Percentiles rank a stretch among this genome's conserved stretches.
Conservation (phyloP, 1,284 basidiomycete species). For the Leccinum solheimii region DNA sequence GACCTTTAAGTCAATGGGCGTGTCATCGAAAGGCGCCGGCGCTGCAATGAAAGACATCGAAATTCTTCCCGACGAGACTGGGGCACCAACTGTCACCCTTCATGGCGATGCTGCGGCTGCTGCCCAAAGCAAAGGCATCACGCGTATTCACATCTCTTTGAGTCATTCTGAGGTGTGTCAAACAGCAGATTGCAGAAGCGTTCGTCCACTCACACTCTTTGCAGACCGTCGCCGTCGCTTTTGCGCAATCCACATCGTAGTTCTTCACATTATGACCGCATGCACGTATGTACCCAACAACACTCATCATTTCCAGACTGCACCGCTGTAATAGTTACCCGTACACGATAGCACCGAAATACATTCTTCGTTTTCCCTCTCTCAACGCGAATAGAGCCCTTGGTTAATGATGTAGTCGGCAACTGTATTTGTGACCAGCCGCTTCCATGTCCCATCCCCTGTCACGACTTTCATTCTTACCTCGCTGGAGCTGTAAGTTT, state of each 20-base stretch:
- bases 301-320: slow-evolving; percentile 7
- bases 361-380: slow-evolving; percentile 3
- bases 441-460: slow-evolving; percentile 38
- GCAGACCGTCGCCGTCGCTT: slow-evolving; percentile 78
- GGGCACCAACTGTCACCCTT: slow-evolving; percentile 74
- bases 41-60: slow-evolving; percentile 97
- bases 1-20: slow-evolving; percentile 96
- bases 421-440: slow-evolving; percentile 45
- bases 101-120: slow-evolving; percentile 81
- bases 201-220: slow-evolving; percentile 15
- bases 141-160: slow-evolving; percentile 79
- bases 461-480: slow-evolving; percentile 55
- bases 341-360: slow-evolving; percentile 14
- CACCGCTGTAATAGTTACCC: slow-evolving; percentile 1
- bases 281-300: slow-evolving; percentile 5
- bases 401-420: slow-evolving; percentile 51
- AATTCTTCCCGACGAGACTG: slow-evolving; percentile 75
- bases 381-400: slow-evolving; percentile 45
- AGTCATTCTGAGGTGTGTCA: slow-evolving; percentile 84
- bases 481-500: slow-evolving; percentile 70
- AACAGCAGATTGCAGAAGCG: neutral
- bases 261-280: neutral
- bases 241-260: slow-evolving; percentile 64
- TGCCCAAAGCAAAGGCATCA: slow-evolving; percentile 75
- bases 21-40: slow-evolving; percentile 87